Evolutionary conservation across 2,329 filamentous ascomycete species (phyloP).

Genomic region (Aureobasidium sp.): DNA sequence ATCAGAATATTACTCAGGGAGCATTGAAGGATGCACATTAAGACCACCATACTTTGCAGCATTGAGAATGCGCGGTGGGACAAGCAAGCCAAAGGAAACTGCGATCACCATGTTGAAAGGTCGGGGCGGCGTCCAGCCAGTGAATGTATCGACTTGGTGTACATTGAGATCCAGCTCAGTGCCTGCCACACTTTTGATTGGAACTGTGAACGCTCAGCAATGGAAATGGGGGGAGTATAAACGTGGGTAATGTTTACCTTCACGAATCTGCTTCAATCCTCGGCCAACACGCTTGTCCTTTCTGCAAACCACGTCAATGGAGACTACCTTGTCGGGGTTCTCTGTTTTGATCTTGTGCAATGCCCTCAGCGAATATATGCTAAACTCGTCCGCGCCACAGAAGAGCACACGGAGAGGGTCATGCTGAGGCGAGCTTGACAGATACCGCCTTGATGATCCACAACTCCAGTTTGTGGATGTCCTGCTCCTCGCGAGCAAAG

Average conservation of each 20-base stretch:
- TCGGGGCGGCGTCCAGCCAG: constrained; percentile 62
- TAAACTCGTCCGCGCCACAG: constrained; percentile 89
- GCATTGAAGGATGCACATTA: constrained; percentile 85
- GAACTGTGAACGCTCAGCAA: constrained; percentile 45
- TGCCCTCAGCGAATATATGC: constrained; percentile 65
- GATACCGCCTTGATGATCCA: background rate
- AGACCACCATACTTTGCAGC: constrained; percentile 72
- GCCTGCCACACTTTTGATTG: constrained; percentile 59
- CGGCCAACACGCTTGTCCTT: constrained; percentile 72
- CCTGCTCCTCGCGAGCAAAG: background rate
- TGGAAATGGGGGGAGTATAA: background rate
- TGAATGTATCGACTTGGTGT: constrained; percentile 75
- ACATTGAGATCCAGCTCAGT: constrained; percentile 53
- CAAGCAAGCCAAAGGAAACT: constrained; percentile 88
- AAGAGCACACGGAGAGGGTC: constrained; percentile 76
- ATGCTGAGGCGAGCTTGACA: constrained; percentile 12
- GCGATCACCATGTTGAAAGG: constrained; percentile 73
- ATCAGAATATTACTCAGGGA: constrained; percentile 59
- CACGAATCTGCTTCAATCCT: constrained; percentile 57
- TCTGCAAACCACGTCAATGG: constrained; percentile 78
- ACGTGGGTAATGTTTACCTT: constrained; percentile 43
- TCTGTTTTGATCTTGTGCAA: constrained; percentile 48
- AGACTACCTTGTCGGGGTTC: constrained; percentile 53
- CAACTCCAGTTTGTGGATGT: background rate
- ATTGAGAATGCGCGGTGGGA: constrained; percentile 67